Evolutionary conservation across 352 stramenopile genomes (phyloP).

Genomic region (Globisporangium polare): DNA sequence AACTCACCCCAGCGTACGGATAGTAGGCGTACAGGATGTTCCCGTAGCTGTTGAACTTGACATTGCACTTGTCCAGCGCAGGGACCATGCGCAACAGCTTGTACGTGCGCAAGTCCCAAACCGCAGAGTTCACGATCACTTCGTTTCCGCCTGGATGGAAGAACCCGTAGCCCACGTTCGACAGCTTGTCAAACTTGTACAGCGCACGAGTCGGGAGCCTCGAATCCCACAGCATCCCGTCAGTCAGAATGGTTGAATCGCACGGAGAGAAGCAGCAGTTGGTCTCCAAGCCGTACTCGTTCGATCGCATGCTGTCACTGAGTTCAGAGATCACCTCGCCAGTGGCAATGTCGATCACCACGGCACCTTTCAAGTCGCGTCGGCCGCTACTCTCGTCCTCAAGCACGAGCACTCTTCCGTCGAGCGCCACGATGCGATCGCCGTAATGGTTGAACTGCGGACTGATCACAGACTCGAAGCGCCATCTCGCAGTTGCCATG

Average conservation of each 20-base stretch:
- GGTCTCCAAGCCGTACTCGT: slow-evolving; percentile 71
- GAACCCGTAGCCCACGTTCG: slow-evolving; percentile 74
- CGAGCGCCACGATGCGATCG: slow-evolving; percentile 65
- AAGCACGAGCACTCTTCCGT: slow-evolving; percentile 36
- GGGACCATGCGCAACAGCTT: slow-evolving; percentile 81
- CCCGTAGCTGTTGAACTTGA: slow-evolving; percentile 68
- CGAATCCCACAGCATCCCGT: slow-evolving; percentile 81
- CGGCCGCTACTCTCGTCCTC: slow-evolving; percentile 28
- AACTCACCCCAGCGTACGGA: slow-evolving; percentile 56
- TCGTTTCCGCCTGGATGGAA: slow-evolving; percentile 89
- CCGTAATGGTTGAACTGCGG: slow-evolving; percentile 79
- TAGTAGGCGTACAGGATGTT: slow-evolving; percentile 84
- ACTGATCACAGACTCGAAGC: slow-evolving; percentile 48
- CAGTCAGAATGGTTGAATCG: slow-evolving; percentile 70
- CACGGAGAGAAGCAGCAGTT: slow-evolving; percentile 77
- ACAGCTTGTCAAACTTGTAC: slow-evolving; percentile 90
- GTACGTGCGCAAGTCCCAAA: slow-evolving; percentile 89
- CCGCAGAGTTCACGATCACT: slow-evolving; percentile 85
- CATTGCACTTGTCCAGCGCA: slow-evolving; percentile 78
- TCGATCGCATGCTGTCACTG: slow-evolving; percentile 57
- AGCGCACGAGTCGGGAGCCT: slow-evolving; percentile 63
- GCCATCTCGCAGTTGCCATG: slow-evolving; percentile 61
- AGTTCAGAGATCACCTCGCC: slow-evolving; percentile 58
- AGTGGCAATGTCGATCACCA: slow-evolving; percentile 71
- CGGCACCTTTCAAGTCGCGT: slow-evolving; percentile 36